Conservation (phyloP, 768 basidiomycete genomes). For the Trametes meyenii region DNA sequence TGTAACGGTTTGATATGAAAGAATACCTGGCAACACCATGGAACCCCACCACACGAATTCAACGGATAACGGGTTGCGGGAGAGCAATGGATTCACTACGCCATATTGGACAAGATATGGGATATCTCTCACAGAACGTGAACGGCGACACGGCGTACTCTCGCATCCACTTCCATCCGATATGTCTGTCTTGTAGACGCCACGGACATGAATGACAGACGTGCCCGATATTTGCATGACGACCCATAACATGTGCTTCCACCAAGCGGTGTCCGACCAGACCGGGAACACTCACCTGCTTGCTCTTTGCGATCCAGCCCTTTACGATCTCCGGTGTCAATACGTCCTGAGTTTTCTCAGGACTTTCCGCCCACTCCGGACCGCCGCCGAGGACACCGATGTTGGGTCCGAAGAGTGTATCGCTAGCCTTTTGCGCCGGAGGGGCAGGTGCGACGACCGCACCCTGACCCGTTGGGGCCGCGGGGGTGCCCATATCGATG, state of each 20-base stretch:
- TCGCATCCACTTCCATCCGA: too few species aligned
- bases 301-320: conserved; percentile 84
- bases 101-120: too few species aligned
- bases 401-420: conserved; percentile 90
- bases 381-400: conserved; percentile 75
- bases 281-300: conserved; percentile 60
- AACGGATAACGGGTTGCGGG: too few species aligned
- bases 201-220: neutral
- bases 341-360: conserved; percentile 71
- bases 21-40: neutral
- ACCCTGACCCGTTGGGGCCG: conserved; percentile 11
- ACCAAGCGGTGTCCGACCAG: neutral
- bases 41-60: too few species aligned
- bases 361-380: conserved; percentile 68
- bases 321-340: conserved; percentile 83
- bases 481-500: conserved; percentile 38
- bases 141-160: too few species aligned
- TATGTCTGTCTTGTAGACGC: too few species aligned
- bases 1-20: neutral
- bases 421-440: conserved; percentile 53
- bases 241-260: neutral
- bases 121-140: too few species aligned
- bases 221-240: neutral
- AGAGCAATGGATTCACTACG: too few species aligned
- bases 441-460: conserved; percentile 14